phyloP scores from a whole-genome alignment of 306 rosid genomes.

The Corylus americana region DNA sequence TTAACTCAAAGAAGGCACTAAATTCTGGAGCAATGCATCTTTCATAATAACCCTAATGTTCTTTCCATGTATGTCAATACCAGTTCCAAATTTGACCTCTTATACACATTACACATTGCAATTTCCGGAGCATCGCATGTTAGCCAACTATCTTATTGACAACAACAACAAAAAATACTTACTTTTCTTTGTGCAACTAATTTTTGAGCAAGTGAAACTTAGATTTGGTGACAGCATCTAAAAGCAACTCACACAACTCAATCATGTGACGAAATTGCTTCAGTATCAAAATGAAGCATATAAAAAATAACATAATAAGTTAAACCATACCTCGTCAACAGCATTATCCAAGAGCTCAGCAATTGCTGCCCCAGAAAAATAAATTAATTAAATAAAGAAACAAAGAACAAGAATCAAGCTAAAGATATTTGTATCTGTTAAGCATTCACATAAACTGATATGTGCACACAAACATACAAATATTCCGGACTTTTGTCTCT shows the following conservation, averaged over 20 bases:
- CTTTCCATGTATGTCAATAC: background rate
- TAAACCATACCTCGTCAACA: constrained; percentile 76
- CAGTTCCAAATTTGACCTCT: background rate
- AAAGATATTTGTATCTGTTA: background rate
- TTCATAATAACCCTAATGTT: background rate
- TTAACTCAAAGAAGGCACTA: background rate
- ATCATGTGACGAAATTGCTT: constrained; percentile 7
- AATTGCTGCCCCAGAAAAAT: constrained; percentile 57
- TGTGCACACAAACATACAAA: background rate
- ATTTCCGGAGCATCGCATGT: background rate
- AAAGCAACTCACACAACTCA: background rate
- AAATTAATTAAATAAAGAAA: background rate
- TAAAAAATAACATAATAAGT: constrained; percentile 14
- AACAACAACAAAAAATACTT: background rate
- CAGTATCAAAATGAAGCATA: constrained; percentile 17
- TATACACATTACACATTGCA: background rate
- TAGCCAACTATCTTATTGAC: background rate
- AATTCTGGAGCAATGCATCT: background rate
- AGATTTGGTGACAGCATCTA: background rate
- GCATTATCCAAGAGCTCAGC: constrained; percentile 97
- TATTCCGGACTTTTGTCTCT: constrained; percentile 14
- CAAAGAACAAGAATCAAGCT: background rate
- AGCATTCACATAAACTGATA: background rate
- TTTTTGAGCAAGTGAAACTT: background rate
- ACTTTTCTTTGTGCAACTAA: background rate